A percentile compares a stretch with the other conserved stretches of the same genome.
phyloP scores from a whole-genome alignment of 768 basidiomycete genomes.

The Tylopilus plumbeoviolaceoides region DNA sequence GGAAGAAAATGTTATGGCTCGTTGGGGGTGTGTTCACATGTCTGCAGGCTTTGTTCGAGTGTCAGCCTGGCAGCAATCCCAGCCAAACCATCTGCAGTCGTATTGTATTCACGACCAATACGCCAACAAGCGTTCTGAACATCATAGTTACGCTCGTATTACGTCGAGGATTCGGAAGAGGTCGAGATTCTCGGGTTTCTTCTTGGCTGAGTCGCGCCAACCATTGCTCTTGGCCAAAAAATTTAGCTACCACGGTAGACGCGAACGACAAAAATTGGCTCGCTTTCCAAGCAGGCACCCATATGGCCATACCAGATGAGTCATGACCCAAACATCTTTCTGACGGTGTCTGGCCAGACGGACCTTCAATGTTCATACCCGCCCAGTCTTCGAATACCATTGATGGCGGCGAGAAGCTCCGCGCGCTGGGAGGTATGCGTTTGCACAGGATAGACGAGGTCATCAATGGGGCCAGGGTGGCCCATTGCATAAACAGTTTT shows the following conservation, averaged over 20 bases:
- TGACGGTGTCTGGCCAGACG: too few species aligned
- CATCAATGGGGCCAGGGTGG: constrained; percentile 19
- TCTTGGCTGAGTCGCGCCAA: neutral
- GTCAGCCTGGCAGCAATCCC: neutral
- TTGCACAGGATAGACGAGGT: constrained; percentile 13
- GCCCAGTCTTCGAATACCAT: neutral
- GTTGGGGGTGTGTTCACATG: neutral
- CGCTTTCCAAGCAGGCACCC: constrained; percentile 4
- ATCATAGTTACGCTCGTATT: neutral
- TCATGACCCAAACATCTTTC: neutral
- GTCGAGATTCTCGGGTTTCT: constrained; percentile 1
- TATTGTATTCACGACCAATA: neutral
- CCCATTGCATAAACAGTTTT: constrained; percentile 8
- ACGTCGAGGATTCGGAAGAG: neutral
- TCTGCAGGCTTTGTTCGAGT: neutral
- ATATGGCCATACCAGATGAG: constrained; percentile 1
- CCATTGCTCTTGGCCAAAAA: neutral
- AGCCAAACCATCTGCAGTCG: neutral
- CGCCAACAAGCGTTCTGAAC: neutral
- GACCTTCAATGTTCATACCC: neutral
- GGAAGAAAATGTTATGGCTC: too few species aligned
- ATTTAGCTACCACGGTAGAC: neutral
- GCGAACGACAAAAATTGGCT: neutral
- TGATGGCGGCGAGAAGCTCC: constrained; percentile 2
- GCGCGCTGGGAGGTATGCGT: constrained; percentile 15